Base-by-base conservation (phyloP, 2,329 filamentous ascomycete species). In the Tricladium varicosporioides region DNA sequence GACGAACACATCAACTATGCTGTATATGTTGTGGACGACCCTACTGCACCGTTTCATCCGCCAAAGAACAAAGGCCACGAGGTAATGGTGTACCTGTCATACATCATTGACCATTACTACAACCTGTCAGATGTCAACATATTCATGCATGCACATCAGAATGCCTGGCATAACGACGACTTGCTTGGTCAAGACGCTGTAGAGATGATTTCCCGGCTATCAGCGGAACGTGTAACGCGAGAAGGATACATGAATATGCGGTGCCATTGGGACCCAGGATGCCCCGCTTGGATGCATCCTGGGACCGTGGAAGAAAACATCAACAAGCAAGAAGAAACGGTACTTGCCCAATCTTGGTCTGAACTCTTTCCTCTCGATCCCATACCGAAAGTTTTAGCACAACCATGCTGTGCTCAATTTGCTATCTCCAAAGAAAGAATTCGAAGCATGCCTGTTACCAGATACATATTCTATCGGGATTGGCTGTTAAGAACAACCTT, bases 371-470 rank as follows among this genome's bases (percentile, higher is more conserved):
- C 65, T 40, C 46, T 61, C 15, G 59, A 63, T 16, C 53, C 56
- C 4, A 58, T 82, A 3, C 81, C 82, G 0, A 67, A 73, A 0
- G 65, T 76, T 10, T 75, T 86, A 8, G 82, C 77, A 1, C 64
- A 69, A 4, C 76, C 82, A n/a, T 87, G 84, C 67, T 87, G 84
- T 69, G 82, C 83, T 15, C 85, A 88, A 69, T 88, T 88, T 60
- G 85, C 80, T 0, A 79, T 87, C 5, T 81, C 81, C 2, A 73
- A 76, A 7, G 76, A 80, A 5, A 77, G 77, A 47, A 75, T 87
- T 31, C 74, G 66, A 7, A 68, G 71, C 47, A 73, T 82, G 33
- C 75, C 81, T 2, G 70, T 70, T 46, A 73, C 74, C 9, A 81
- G 83, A 57, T 88, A 87, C 61, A 65, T 80, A 14, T 76, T 75